Evolutionary conservation across 164 flowering plant species (phyloP), one percentile per base, ranked within the genome.

Genomic region (Nymphaea colorata): DNA sequence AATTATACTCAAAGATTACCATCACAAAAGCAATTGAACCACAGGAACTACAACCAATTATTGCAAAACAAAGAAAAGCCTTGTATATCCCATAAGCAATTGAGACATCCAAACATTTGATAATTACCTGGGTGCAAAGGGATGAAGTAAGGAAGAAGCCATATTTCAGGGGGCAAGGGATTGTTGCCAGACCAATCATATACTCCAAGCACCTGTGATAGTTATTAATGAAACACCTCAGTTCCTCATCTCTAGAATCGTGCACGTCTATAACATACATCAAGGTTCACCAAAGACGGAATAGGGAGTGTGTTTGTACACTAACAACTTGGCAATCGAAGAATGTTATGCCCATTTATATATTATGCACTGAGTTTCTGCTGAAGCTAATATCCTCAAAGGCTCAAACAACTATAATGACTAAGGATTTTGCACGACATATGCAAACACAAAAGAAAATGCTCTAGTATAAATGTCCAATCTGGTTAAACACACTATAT

Each of bases 181-280:
- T 87, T 87, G 82, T 78, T 73, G 41, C 89, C 92, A 7, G 74
- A 67, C 92, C 92, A 87, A 45, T 87, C 89, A 69, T 71, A 87
- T 25, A 78, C 82, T 67, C 92, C 92, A 64, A 87, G 84, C 44
- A 86, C 83, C 87, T 86, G 41, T 12, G 59, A 60, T 5, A 42
- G 66, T 25, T 53, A 18, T 10, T 16, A 59, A 25, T 25, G 36
- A 25, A 25, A 25, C 36, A 25, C 36, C 1, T 25, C 36, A 25
- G 36, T 25, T 25, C 36, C 36, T 25, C 36, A 25, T 25, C 36
- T 25, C 36, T 25, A 25, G 36, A 25, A 25, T 25, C 36, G 36
- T 25, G 36, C 36, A 25, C 1, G 36, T 25, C 36, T 25, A 25
- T 25, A 25, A 25, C 36, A 25, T 25, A 25, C 36, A 25, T 25